A percentile compares a stretch with the other conserved stretches of the same genome.
Conservation (phyloP, 345 rosid genomes). For the Eucalyptus tenuipes region DNA sequence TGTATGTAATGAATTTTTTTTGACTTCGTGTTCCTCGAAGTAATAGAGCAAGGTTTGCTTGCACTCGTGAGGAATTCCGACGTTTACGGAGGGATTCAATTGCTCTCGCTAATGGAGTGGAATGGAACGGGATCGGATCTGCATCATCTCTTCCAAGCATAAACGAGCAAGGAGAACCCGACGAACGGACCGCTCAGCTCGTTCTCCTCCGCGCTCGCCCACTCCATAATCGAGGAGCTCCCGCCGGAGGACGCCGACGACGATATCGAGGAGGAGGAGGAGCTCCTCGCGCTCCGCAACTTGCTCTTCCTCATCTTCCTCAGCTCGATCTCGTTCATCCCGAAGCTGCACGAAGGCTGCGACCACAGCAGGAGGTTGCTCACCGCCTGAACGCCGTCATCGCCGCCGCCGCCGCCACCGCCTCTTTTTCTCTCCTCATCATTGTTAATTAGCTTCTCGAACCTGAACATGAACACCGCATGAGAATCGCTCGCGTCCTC, state of each 20-base stretch:
- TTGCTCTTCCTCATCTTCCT: constrained; percentile 70
- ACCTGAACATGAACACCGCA: constrained; percentile 81
- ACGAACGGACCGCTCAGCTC: constrained; percentile 31
- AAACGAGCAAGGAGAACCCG: constrained; percentile 72
- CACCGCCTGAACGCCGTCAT: constrained; percentile 3
- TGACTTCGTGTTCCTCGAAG: background rate
- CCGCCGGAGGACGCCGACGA: constrained; percentile 79
- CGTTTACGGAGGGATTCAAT: background rate
- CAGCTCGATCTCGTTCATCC: constrained; percentile 56
- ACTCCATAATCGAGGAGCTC: constrained; percentile 83
- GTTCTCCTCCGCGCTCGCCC: constrained; percentile 73
- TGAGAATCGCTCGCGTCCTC: constrained; percentile 35
- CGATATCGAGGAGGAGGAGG: constrained; percentile 77
- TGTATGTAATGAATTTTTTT: background rate
- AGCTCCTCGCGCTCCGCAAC: constrained; percentile 50
- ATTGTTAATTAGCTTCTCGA: constrained; percentile 32
- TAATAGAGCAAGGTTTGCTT: background rate
- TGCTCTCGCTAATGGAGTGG: background rate
- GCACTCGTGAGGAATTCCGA: background rate
- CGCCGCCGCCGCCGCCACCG: background rate
- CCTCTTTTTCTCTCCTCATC: background rate
- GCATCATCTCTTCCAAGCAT: constrained; percentile 85
- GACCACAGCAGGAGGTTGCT: background rate
- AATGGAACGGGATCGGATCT: background rate
- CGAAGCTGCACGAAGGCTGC: constrained; percentile 13